These are phyloP conservation scores for Delitschia confertaspora DNA, from an alignment of 495 filamentous ascomycete genomes.

Conservation along the genomic window DNA sequence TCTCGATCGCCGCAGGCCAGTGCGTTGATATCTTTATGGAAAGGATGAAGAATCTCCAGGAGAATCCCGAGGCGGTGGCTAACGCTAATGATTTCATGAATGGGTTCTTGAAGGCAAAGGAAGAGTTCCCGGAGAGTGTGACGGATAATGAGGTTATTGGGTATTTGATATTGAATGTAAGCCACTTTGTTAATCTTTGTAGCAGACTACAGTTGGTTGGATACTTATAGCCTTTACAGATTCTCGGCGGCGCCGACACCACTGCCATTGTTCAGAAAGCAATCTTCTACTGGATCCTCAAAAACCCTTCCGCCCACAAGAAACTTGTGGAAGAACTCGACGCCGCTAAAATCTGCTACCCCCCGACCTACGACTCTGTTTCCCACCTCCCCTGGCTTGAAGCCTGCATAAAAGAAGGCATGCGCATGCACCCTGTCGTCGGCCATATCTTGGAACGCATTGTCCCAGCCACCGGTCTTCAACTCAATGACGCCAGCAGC, in stretches of 20 bases:
- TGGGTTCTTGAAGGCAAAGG: conserved; percentile 12
- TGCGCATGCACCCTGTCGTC: conserved; percentile 17
- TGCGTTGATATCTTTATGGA: conserved; percentile 11
- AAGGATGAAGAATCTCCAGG: conserved; percentile 3
- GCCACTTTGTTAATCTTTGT: not conserved
- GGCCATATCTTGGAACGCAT: conserved; percentile 14
- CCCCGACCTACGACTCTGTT: not conserved
- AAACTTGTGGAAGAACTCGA: conserved; percentile 6
- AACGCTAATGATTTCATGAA: conserved; percentile 17
- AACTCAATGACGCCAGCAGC: conserved; percentile 3
- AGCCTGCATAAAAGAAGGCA: conserved; percentile 15
- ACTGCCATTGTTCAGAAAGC: conserved; percentile 12
- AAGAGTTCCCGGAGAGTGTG: conserved; percentile 6
- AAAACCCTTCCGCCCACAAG: conserved; percentile 2
- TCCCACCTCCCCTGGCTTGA: conserved; percentile 3
- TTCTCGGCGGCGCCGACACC: conserved; percentile 16
- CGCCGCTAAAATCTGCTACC: not conserved
- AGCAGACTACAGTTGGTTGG: not conserved
- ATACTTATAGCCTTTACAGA: not conserved
- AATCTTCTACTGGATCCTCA: conserved; percentile 16
- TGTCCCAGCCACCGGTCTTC: conserved; percentile 7
- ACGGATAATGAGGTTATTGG: conserved; percentile 8
- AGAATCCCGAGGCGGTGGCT: conserved; percentile 4
- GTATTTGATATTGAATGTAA: conserved; percentile 13
- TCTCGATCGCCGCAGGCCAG: conserved; percentile 8